A percentile compares a stretch with the other conserved stretches of the same genome.
These are phyloP conservation scores for Tuber calosporum DNA, from an alignment of 495 filamentous ascomycete genomes.

Conservation along the genomic window DNA sequence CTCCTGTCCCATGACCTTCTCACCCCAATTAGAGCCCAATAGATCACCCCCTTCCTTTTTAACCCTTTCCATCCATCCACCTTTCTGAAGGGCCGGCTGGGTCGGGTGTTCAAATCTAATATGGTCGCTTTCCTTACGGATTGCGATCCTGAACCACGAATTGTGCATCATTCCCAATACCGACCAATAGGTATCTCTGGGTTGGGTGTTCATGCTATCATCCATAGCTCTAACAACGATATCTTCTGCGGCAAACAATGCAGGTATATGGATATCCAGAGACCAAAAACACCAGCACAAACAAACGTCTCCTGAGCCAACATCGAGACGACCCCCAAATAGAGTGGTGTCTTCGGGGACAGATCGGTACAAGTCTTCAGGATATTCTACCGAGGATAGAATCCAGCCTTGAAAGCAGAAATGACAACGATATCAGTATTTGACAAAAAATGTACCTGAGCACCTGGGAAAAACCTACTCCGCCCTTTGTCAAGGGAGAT, in stretches of 20 bases:
- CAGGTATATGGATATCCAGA: constrained; percentile 58
- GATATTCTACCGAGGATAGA: constrained; percentile 73
- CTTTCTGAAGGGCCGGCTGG: constrained; percentile 63
- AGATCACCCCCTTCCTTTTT: constrained; percentile 81
- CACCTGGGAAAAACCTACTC: constrained; percentile 36
- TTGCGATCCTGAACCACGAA: constrained; percentile 80
- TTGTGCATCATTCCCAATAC: constrained; percentile 99
- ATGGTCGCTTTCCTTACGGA: constrained; percentile 57
- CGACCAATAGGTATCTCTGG: constrained; percentile 94
- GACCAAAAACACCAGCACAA: constrained; percentile 98
- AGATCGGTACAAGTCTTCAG: constrained; percentile 72
- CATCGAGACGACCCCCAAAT: constrained; percentile 72
- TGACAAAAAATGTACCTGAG: background rate
- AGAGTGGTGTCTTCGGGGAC: constrained; percentile 53
- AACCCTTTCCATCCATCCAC: constrained; percentile 95
- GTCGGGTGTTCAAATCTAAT: constrained; percentile 85
- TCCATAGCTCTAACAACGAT: constrained; percentile 87
- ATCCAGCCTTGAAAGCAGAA: constrained; percentile 56
- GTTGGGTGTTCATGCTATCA: constrained; percentile 79
- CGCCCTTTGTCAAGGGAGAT: constrained; percentile 77
- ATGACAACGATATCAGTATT: constrained; percentile 27
- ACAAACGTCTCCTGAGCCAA: constrained; percentile 70
- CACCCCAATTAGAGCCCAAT: constrained; percentile 80
- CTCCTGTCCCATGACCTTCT: constrained; percentile 51
- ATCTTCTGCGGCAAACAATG: constrained; percentile 59